phyloP scores from a whole-genome alignment of 768 basidiomycete species.

The Leccinellum albellum region DNA sequence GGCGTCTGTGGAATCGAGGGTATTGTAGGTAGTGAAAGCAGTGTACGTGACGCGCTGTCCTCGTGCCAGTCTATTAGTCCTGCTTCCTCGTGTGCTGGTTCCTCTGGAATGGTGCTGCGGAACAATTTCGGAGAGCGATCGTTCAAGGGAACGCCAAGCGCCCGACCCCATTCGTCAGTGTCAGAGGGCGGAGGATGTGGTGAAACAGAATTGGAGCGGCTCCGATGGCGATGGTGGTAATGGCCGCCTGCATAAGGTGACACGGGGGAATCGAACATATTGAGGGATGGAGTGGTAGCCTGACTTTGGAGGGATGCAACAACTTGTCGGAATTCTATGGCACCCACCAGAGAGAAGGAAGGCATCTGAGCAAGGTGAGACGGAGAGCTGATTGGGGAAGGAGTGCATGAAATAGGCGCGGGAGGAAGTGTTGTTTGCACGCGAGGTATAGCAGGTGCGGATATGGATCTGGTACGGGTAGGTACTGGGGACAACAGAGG shows the following conservation, averaged over 20 bases:
- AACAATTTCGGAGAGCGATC: constrained; percentile 43
- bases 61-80: constrained; percentile 6
- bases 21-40: constrained; percentile 32
- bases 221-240: constrained; percentile 46
- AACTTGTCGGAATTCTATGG: constrained; percentile 92
- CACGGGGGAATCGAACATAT: constrained; percentile 60
- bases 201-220: constrained; percentile 31
- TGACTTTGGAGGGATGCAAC: constrained; percentile 76
- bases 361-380: constrained; percentile 54
- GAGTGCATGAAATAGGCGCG: constrained; percentile 41
- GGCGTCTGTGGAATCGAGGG: constrained; percentile 61
- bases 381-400: constrained; percentile 44
- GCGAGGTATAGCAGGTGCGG: constrained; percentile 36
- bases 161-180: constrained; percentile 48
- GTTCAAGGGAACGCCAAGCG: constrained; percentile 48
- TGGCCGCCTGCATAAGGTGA: constrained; percentile 77
- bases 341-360: constrained; percentile 89
- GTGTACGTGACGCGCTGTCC: constrained; percentile 8
- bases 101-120: constrained; percentile 26
- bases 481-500: constrained; percentile 32
- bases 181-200: constrained; percentile 27
- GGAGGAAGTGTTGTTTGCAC: constrained; percentile 39
- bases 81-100: constrained; percentile 11
- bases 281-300: constrained; percentile 55
- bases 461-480: constrained; percentile 37